A percentile compares a stretch with the other conserved stretches of the same genome.
Evolutionary conservation across 2,329 filamentous ascomycete genomes (phyloP).

Genomic region (Sarocladium brachiariae): DNA sequence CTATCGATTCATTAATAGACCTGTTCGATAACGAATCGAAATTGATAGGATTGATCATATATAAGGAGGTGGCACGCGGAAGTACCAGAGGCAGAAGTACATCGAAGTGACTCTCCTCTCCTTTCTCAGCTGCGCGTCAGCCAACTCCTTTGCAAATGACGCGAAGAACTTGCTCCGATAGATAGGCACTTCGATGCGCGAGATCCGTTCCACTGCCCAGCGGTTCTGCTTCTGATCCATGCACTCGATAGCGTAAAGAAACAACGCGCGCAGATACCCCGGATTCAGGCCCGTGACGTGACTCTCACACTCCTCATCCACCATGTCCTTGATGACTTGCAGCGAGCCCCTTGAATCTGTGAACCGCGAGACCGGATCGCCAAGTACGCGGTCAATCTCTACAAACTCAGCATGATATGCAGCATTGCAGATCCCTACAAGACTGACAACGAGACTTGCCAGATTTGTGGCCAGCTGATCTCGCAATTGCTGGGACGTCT

Average conservation of each 20-base stretch:
- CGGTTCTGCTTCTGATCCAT: conserved; percentile 14
- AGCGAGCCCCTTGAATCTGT: conserved; percentile 14
- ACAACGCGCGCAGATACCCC: conserved; percentile 17
- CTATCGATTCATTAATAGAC: neutral
- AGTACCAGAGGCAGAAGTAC: conserved; percentile 12
- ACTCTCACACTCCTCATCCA: conserved; percentile 15
- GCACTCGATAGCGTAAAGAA: conserved; percentile 17
- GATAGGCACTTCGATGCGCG: conserved; percentile 10
- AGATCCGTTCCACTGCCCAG: conserved; percentile 16
- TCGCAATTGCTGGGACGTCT: conserved; percentile 12
- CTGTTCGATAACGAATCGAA: too few species aligned
- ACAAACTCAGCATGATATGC: conserved; percentile 18
- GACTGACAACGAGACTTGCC: conserved; percentile 13
- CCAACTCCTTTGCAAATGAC: conserved; percentile 9
- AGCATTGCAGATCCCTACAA: conserved; percentile 15
- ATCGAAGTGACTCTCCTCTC: conserved; percentile 12
- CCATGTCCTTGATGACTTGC: conserved; percentile 13
- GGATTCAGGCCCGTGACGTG: conserved; percentile 11
- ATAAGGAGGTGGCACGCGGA: conserved; percentile 10
- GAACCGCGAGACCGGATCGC: conserved; percentile 13
- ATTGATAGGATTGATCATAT: neutral
- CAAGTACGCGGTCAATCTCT: conserved; percentile 17
- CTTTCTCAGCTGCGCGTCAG: conserved; percentile 10
- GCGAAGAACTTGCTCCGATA: conserved; percentile 12
- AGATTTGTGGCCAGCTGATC: conserved; percentile 13